Base-by-base conservation (phyloP, 148 eudicot species). In the Rhododendron molle region DNA sequence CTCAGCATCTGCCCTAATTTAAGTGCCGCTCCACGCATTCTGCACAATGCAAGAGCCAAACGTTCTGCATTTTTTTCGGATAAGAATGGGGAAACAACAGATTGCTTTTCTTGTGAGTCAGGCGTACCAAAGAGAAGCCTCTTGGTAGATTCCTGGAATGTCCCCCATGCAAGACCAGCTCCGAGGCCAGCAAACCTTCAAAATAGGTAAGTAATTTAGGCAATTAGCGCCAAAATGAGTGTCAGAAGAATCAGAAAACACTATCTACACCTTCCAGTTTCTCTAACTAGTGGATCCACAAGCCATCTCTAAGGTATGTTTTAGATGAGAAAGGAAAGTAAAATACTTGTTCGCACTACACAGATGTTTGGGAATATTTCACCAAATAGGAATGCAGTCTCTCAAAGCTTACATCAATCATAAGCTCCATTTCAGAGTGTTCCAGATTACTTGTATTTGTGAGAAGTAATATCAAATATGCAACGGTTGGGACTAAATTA, bases 1-100 rank as follows among this genome's bases (percentile, higher is more conserved):
- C 99, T 97, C 89, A 97, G 86, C 99, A 95, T 97, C 88, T 97
- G 99, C 49, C 99, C 99, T 76, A 97, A 81, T 89, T 97, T 97
- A 85, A 97, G 91, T 50, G 99, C 99, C 9, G 99, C 99, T 56
- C 99, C 99, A 80, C 99, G 99, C 99, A 97, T 97, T 89, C 99
- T 93, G 89, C 99, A 97, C 76, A 97, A 90, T 85, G 94, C 99
- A 91, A 95, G 95, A 85, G 99, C 99, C 90, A 97, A 85, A 47
- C 98, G 95, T 87, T 95, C 95, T 46, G 99, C 99, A 88, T 96
- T 97, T 84, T 88, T 90, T 77, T 94, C 98, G 6, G 99, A 97
- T 80, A 97, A 87, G 80, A 89, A 94, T 40, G 99, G 94, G 60
- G 99, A 95, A 84, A 88, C 32, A 26, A 89, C 90, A 84, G 93